Conservation (phyloP, 495 filamentous ascomycete genomes). For the Daldinia loculata region DNA sequence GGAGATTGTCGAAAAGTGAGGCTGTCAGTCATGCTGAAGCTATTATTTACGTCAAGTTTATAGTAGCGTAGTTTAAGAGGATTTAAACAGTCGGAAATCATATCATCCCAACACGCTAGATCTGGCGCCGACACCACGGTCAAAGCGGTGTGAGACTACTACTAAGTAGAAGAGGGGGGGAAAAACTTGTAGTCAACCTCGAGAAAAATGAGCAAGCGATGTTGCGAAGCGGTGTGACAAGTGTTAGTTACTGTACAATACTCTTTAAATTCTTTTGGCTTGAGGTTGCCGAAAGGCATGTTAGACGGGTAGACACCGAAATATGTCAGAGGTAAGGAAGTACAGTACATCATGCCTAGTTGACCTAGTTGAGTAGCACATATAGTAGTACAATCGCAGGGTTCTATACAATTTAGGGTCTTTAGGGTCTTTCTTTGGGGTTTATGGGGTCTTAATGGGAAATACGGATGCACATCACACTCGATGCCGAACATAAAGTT, state of each 20-base stretch:
- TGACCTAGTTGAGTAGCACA: conserved; percentile 8
- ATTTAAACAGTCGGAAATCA: conserved; percentile 13
- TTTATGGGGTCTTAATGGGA: conserved; percentile 15
- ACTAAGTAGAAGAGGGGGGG: background rate
- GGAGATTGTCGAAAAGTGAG: conserved; percentile 19
- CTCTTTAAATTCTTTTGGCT: background rate
- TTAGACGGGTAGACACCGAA: conserved; percentile 13
- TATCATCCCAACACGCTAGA: conserved; percentile 11
- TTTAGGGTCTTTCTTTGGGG: conserved; percentile 9
- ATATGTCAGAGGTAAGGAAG: conserved; percentile 18
- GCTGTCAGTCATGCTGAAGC: conserved; percentile 20
- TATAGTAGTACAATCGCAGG: conserved; percentile 19
- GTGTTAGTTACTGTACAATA: conserved; percentile 9
- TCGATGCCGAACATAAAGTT: conserved; percentile 31
- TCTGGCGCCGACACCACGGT: conserved; percentile 10
- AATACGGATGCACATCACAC: conserved; percentile 35
- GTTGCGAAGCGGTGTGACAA: conserved; percentile 39
- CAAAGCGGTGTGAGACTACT: conserved; percentile 34
- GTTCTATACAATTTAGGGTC: conserved; percentile 26
- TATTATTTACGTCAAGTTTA: conserved; percentile 22
- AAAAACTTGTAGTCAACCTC: conserved; percentile 8
- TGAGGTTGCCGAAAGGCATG: conserved; percentile 31
- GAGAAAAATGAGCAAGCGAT: conserved; percentile 13
- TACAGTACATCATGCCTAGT: conserved; percentile 24
- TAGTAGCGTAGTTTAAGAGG: conserved; percentile 7